Evolutionary conservation across 495 filamentous ascomycete genomes (phyloP).

Genomic region (Platismatia glauca): DNA sequence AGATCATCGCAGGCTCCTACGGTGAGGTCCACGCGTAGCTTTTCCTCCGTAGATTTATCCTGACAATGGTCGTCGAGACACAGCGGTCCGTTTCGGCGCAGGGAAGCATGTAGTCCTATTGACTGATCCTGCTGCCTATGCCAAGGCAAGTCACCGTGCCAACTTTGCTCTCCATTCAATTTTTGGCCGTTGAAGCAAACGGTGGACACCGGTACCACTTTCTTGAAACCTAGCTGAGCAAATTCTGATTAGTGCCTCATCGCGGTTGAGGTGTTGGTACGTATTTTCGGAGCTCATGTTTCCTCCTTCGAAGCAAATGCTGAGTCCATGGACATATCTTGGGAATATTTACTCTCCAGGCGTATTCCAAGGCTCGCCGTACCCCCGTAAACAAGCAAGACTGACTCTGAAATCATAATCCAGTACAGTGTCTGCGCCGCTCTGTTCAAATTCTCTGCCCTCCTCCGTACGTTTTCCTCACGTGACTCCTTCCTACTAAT

Average conservation of each 20-base stretch:
- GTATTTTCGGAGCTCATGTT: too few relatives aligned
- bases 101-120: background rate
- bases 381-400: too few relatives aligned
- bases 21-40: background rate
- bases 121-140: background rate
- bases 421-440: background rate
- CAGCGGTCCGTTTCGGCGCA: background rate
- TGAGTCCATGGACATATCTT: too few relatives aligned
- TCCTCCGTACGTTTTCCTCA: background rate
- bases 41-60: background rate
- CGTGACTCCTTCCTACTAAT: background rate
- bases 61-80: background rate
- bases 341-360: too few relatives aligned
- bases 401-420: too few relatives aligned
- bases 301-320: too few relatives aligned
- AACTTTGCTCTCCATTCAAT: background rate
- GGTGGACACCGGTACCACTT: background rate
- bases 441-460: background rate
- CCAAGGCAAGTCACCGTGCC: background rate
- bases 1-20: background rate
- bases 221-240: background rate
- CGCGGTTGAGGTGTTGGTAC: background rate
- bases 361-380: too few relatives aligned
- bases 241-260: background rate
- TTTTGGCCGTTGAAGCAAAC: background rate